Conservation (phyloP, 2,329 filamentous ascomycete species). For the Sporothrix pseudoabietina region DNA sequence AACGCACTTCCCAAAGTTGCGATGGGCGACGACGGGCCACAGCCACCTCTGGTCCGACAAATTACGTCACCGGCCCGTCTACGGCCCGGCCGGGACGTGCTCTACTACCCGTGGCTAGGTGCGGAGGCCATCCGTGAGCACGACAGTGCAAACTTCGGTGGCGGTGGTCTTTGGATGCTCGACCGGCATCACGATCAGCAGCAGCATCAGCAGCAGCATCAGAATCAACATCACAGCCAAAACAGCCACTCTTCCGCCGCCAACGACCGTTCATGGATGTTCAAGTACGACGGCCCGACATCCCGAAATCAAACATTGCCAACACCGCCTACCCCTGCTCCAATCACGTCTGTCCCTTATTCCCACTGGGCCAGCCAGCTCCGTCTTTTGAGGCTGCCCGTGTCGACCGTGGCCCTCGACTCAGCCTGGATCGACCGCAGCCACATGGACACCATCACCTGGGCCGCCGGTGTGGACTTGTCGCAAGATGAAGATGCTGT, state of each 20-base stretch:
- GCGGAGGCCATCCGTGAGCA: neutral
- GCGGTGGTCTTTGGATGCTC: neutral
- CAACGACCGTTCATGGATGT: neutral
- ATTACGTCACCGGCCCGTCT: slow-evolving; percentile 23
- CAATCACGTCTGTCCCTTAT: slow-evolving; percentile 17
- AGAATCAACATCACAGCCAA: too few species aligned
- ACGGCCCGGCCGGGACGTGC: slow-evolving; percentile 23
- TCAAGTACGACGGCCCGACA: neutral
- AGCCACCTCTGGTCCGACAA: neutral
- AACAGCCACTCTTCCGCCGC: neutral
- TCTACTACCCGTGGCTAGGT: slow-evolving; percentile 33
- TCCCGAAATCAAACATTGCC: neutral
- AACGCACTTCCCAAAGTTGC: neutral
- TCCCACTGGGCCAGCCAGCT: slow-evolving; percentile 31
- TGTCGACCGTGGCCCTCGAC: slow-evolving; percentile 32
- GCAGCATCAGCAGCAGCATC: neutral
- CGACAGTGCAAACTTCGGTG: neutral
- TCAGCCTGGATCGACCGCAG: slow-evolving; percentile 33
- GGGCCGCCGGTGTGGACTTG: slow-evolving; percentile 30
- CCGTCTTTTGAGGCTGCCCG: slow-evolving; percentile 16
- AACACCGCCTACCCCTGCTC: neutral
- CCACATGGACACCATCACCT: slow-evolving; percentile 31
- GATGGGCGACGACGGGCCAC: neutral
- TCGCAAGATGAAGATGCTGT: neutral
- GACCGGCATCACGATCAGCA: neutral